Evolutionary conservation across 768 basidiomycete genomes (phyloP), one percentile per base, ranked within the genome.

Genomic region (Boletus subcaerulescens): DNA sequence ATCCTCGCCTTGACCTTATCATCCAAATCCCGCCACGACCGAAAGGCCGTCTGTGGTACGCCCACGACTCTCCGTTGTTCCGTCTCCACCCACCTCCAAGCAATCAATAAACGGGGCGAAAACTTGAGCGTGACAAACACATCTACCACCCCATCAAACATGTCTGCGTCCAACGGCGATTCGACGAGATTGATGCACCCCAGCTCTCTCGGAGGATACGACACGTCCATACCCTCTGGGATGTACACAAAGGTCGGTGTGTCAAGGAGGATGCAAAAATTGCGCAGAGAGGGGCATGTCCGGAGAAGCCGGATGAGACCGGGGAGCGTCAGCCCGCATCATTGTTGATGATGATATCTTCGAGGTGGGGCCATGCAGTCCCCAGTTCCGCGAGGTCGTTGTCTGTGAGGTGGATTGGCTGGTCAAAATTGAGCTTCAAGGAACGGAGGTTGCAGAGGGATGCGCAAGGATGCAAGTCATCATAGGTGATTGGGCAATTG

Each of bases 231-330:
- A 11, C 32, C 47, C 15, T 45, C 43, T 15, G 56, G 47, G 20
- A 56, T 45, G 20, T 5, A 3, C 10, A 13, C 14, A 18, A 56
- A 57, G 2, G 53, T 57, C 22, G 31, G 36, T 14, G 48, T 47
- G 36, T 58, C 54, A 0, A 56, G 13, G 17, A 36, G 45, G 26
- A 58, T 14, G 7, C 33, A 45, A 15, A 58, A 32, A 3, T 4
- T 32, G 24, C 11, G 38, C 11, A 50, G 36, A 9, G 13, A 18
- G 3, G 48, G 13, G 15, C 48, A 50, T 10, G 48, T 20, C 4
- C 33, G 39, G 33, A 57, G 48, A 39, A 56, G 53, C n/a, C 39
- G 48, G 4, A 58, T 11, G 39, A 58, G 33, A 13, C 56, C 44
- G 9, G 18, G 41, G 18, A 35, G 39, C 14, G 48, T 50, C 11